Evolutionary conservation across 2,329 filamentous ascomycete species (phyloP), one percentile per base, ranked within the genome.

Genomic region (Colletotrichum tofieldiae): DNA sequence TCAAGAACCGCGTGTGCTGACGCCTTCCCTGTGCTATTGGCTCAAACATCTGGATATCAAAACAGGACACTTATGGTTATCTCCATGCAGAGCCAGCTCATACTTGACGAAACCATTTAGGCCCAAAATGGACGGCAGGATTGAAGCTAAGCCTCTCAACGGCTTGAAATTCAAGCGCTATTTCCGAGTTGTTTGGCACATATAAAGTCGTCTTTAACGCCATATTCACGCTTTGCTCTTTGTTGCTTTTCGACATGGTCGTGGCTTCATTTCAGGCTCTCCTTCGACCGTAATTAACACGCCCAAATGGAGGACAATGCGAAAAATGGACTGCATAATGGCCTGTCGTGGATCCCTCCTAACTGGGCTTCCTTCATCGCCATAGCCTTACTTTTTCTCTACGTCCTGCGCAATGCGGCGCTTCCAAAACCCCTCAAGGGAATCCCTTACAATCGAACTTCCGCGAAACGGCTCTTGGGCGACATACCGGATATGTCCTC

Each of bases 351-450:
- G 29, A 9, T 6, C 16, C 26, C 37, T 12, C 37, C 37, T 0
- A 43, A 11, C n/a, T 58, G 55, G 55, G 14, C 14, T 26, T n/a
- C 51, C 4, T 29, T 23, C 12, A 5, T 35, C 14, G 47, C n/a
- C 29, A 29, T 12, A 3, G 32, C 52, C 1, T 14, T 52, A 3
- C 4, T 67, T 43, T 29, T 55, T 4, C 16, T 55, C 1, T 61
- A 61, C 55, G 1, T 68, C 8, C 32, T 59, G 18, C 59, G 60
- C 37, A 51, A 23, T 7, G 37, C 29, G 32, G 58, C 58, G 23
- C 66, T 80, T 7, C 79, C 79, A 1, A 78, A 73, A 39, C 79
- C 79, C 11, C 66, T 80, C 6, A 75, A 77, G 4, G 79, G 78
- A 1, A 79, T 81, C 41, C 78, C 79, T 2, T 79, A 79, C 65